Evolutionary conservation across 2,329 filamentous ascomycete species (phyloP).

Genomic region (Coniochaeta sp.): DNA sequence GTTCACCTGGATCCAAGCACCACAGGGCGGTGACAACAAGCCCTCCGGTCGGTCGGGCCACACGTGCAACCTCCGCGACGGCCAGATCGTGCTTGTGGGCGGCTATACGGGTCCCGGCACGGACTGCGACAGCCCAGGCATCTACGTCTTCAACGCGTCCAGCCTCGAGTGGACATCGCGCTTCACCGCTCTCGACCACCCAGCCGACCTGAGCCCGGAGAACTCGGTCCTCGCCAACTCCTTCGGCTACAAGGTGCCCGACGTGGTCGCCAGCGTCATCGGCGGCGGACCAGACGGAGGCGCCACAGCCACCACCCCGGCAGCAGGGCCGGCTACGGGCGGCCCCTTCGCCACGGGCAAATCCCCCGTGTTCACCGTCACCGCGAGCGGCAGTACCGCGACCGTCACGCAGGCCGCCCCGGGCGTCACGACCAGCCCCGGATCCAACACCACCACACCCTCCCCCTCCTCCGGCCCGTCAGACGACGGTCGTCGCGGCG

Average conservation of each 20-base stretch:
- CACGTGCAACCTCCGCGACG: conserved; percentile 61
- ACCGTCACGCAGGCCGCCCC: conserved; percentile 30
- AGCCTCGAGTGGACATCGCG: conserved; percentile 53
- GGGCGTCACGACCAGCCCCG: conserved; percentile 24
- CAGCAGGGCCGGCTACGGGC: conserved; percentile 51
- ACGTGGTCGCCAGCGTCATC: conserved; percentile 44
- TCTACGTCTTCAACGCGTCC: conserved; percentile 68
- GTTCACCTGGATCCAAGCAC: conserved; percentile 66
- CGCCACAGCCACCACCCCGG: conserved; percentile 59
- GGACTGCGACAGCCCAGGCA: conserved; percentile 58
- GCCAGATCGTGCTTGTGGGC: conserved; percentile 63
- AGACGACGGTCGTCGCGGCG: conserved; percentile 13
- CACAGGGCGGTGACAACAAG: conserved; percentile 38
- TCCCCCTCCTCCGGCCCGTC: conserved; percentile 23
- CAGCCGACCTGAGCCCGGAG: conserved; percentile 38
- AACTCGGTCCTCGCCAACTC: conserved; percentile 47
- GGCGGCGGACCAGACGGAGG: conserved; percentile 20
- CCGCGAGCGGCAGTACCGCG: conserved; percentile 38
- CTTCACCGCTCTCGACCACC: conserved; percentile 50
- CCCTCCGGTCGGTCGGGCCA: conserved; percentile 61
- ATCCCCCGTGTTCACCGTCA: conserved; percentile 62
- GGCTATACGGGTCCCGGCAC: conserved; percentile 61
- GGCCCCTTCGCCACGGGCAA: conserved; percentile 66
- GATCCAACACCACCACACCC: neutral
- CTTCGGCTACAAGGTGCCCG: conserved; percentile 59